Percentiles rank a stretch among this genome's conserved stretches.
These are phyloP conservation scores for Eucalyptus polyanthemos DNA, from an alignment of 345 rosid species.

Conservation along the genomic window DNA sequence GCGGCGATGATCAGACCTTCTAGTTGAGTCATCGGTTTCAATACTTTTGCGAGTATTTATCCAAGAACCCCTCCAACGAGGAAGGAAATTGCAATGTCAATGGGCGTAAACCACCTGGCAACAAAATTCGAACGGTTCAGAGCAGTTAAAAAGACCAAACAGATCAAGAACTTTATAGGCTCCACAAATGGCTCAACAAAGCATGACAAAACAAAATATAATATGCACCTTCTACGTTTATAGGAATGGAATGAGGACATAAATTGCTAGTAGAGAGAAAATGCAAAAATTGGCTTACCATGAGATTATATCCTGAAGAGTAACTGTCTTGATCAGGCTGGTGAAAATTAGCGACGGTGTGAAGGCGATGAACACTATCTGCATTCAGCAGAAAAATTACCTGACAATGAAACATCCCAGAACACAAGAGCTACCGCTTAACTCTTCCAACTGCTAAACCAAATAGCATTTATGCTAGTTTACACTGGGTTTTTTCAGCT, in stretches of 20 bases:
- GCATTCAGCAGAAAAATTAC: background rate
- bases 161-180: background rate
- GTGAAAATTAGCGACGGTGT: conserved; percentile 81
- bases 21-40: conserved; percentile 55
- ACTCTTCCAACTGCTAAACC: background rate
- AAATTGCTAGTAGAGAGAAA: background rate
- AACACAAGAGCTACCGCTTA: background rate
- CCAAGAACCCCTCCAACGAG: conserved; percentile 71
- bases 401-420: background rate
- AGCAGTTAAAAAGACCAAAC: background rate
- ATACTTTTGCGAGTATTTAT: conserved; percentile 56
- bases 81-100: conserved; percentile 72
- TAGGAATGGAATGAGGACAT: background rate
- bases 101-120: conserved; percentile 83
- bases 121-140: background rate
- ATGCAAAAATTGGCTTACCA: conserved; percentile 21
- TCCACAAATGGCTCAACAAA: background rate
- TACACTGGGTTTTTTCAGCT: background rate
- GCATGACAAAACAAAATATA: background rate
- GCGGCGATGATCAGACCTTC: conserved; percentile 76
- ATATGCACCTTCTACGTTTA: background rate
- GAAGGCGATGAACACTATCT: conserved; percentile 67
- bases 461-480: background rate
- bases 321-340: conserved; percentile 66
- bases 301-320: conserved; percentile 71